Conservation (phyloP, 495 filamentous ascomycete species). For the Aspergillus nidulans region DNA sequence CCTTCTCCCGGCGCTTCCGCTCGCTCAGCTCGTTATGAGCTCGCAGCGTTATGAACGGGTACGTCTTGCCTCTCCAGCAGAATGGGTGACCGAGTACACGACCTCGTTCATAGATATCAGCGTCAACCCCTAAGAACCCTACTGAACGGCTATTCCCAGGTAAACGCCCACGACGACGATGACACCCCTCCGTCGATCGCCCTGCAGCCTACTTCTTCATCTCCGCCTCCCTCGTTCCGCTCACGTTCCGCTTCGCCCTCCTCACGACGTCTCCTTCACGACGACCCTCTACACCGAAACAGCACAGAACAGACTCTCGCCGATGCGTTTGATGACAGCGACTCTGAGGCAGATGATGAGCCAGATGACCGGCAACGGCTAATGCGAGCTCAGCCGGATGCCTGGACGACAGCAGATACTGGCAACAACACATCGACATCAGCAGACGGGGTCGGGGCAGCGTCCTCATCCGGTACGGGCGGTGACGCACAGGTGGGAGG, state of each 20-base stretch:
- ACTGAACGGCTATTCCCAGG: conserved; percentile 32
- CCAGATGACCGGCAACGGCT: conserved; percentile 80
- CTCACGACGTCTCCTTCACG: conserved; percentile 49
- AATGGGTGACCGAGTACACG: background rate
- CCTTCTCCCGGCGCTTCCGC: conserved; percentile 15
- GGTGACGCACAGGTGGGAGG: conserved; percentile 13
- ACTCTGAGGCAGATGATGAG: conserved; percentile 64
- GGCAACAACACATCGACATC: conserved; percentile 11
- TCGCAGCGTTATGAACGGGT: conserved; percentile 85
- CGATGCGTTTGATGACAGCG: conserved; percentile 79
- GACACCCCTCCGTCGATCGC: conserved; percentile 42
- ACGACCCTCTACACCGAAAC: conserved; percentile 45
- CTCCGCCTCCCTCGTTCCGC: conserved; percentile 91
- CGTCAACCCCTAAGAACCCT: background rate
- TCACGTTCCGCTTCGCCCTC: conserved; percentile 75
- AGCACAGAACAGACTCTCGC: conserved; percentile 72
- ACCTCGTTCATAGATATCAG: background rate
- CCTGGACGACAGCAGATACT: conserved; percentile 29
- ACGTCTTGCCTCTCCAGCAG: conserved; percentile 28
- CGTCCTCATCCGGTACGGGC: conserved; percentile 38
- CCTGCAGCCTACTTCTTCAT: conserved; percentile 59
- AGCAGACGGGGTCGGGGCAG: conserved; percentile 12
- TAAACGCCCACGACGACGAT: conserved; percentile 50
- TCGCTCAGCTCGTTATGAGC: conserved; percentile 59
- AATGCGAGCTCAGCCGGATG: conserved; percentile 64